phyloP scores from a whole-genome alignment of 306 rosid species.

The Aeschynomene evenia region DNA sequence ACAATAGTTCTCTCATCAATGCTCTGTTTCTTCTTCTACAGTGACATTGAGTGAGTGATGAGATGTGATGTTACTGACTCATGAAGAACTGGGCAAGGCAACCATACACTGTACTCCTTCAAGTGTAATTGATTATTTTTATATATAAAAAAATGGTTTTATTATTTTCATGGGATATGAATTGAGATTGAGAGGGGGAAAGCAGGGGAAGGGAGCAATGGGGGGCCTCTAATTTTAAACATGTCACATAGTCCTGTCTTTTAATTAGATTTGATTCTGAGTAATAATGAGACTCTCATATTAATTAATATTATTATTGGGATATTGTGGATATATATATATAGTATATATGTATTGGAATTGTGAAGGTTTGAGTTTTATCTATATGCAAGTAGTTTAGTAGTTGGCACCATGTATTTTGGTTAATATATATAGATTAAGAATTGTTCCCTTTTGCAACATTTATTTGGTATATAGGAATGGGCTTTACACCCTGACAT shows the following conservation, averaged over 20 bases:
- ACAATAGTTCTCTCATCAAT: background rate
- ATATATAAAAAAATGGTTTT: background rate
- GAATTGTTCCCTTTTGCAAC: constrained; percentile 10
- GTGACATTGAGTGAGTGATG: background rate
- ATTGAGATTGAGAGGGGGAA: background rate
- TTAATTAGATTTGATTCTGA: background rate
- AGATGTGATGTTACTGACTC: background rate
- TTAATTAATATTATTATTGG: background rate
- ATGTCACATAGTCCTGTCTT: constrained; percentile 25
- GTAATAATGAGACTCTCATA: constrained; percentile 26
- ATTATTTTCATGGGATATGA: background rate
- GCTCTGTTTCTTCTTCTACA: background rate
- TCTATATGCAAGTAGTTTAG: constrained; percentile 30
- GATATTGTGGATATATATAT: background rate
- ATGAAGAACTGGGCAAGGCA: background rate
- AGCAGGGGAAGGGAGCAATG: constrained; percentile 13
- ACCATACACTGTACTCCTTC: background rate
- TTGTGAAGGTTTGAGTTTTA: constrained; percentile 18
- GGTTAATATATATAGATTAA: background rate
- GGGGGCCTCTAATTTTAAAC: constrained; percentile 37
- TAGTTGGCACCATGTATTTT: constrained; percentile 15
- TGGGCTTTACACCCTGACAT: constrained; percentile 44
- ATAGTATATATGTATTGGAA: background rate
- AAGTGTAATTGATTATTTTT: constrained; percentile 7
- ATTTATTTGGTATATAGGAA: background rate